These are phyloP conservation scores for Podaxis carcinomalis DNA, from an alignment of 768 basidiomycete species.

Conservation along the genomic window DNA sequence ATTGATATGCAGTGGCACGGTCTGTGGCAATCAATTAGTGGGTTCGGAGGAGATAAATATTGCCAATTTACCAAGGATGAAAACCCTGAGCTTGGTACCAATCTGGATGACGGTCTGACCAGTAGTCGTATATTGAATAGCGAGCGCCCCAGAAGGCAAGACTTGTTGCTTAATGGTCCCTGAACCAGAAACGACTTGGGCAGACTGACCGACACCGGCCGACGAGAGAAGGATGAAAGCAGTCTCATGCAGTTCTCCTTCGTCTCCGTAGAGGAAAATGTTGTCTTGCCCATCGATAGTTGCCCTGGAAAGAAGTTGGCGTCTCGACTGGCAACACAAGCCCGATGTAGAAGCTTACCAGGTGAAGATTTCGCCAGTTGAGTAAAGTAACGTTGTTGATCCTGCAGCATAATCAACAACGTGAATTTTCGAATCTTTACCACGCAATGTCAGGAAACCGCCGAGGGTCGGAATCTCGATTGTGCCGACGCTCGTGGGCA, in stretches of 20 bases:
- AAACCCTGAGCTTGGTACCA: conserved; percentile 33
- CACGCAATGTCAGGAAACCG: conserved; percentile 37
- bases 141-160: conserved; percentile 30
- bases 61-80: conserved; percentile 35
- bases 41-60: not conserved
- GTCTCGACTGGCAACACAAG: not conserved
- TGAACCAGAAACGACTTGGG: conserved; percentile 31
- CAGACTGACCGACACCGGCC: conserved; percentile 19
- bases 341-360: conserved; percentile 25
- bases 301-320: conserved; percentile 28
- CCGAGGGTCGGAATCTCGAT: conserved; percentile 40
- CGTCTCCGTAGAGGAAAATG: conserved; percentile 43
- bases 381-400: conserved; percentile 38
- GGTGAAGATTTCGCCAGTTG: conserved; percentile 45
- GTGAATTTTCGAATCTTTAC: conserved; percentile 51
- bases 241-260: conserved; percentile 45
- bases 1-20: conserved; percentile 44
- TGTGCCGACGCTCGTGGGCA: conserved; percentile 41
- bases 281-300: conserved; percentile 44
- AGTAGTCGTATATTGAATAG: conserved; percentile 40
- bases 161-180: conserved; percentile 31
- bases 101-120: conserved; percentile 44
- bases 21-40: conserved; percentile 23
- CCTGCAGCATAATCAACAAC: conserved; percentile 47
- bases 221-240: conserved; percentile 32